A percentile compares a stretch with the other conserved stretches of the same genome.
Evolutionary conservation across 768 basidiomycete genomes (phyloP).

Genomic region (Suillus plorans): DNA sequence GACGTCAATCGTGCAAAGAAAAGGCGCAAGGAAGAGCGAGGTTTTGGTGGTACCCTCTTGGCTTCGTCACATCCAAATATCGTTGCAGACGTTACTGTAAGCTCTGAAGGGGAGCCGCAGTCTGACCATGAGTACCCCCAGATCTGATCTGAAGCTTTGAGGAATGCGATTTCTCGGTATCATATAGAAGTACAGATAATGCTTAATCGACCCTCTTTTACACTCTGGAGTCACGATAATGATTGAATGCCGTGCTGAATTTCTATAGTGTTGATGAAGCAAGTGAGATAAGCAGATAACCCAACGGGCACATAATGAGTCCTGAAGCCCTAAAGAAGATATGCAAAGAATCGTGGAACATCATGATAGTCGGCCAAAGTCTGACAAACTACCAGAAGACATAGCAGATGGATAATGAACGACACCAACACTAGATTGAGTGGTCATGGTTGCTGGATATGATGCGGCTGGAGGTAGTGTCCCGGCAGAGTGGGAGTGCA

Average conservation of each 20-base stretch:
- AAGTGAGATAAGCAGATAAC: conserved; percentile 20
- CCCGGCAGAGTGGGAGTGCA: conserved; percentile 37
- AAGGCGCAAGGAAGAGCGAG: conserved; percentile 56
- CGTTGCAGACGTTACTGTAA: conserved; percentile 31
- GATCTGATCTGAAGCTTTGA: conserved; percentile 37
- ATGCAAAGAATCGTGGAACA: conserved; percentile 6
- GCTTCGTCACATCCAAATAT: conserved; percentile 39
- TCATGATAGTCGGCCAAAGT: conserved; percentile 27
- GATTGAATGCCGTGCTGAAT: conserved; percentile 18
- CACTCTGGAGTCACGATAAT: conserved; percentile 17
- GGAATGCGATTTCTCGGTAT: conserved; percentile 26
- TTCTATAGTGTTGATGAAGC: conserved; percentile 31
- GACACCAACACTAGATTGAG: conserved; percentile 16
- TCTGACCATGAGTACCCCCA: conserved; percentile 30
- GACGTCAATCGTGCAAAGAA: conserved; percentile 43
- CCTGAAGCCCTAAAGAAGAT: conserved; percentile 28
- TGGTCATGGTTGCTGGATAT: conserved; percentile 24
- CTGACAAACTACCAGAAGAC: conserved; percentile 20
- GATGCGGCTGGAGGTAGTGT: conserved; percentile 26
- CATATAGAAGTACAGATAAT: conserved; percentile 35
- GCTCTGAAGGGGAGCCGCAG: conserved; percentile 31
- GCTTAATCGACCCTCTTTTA: conserved; percentile 30
- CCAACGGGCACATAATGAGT: conserved; percentile 25
- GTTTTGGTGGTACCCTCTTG: conserved; percentile 74
- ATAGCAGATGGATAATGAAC: conserved; percentile 24